A percentile compares a stretch with the other conserved stretches of the same genome.
Evolutionary conservation across 2,329 filamentous ascomycete genomes (phyloP).

Genomic region (Sarocladiaceae sp.): DNA sequence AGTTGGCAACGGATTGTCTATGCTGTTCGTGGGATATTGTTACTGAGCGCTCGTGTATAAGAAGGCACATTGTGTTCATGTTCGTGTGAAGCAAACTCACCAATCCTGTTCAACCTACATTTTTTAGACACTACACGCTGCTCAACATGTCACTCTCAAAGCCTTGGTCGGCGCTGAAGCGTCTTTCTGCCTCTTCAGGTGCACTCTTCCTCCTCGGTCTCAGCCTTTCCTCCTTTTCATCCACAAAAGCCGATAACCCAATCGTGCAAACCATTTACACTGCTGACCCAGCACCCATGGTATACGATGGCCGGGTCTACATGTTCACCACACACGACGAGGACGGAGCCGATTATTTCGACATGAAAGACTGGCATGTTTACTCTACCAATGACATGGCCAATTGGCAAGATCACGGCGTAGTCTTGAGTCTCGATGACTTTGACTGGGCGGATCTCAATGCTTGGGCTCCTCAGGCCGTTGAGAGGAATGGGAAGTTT

Average conservation of each 20-base stretch:
- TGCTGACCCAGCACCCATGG: conserved; percentile 23
- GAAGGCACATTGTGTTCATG: neutral
- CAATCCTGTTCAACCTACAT: too few species aligned
- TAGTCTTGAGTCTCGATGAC: conserved; percentile 19
- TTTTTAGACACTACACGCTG: neutral
- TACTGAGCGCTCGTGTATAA: neutral
- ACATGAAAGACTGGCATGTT: conserved; percentile 28
- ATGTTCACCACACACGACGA: conserved; percentile 28
- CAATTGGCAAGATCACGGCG: conserved; percentile 28
- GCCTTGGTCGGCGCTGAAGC: conserved; percentile 1
- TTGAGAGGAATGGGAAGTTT: conserved; percentile 27
- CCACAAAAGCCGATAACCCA: conserved; percentile 10
- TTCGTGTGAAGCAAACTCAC: too few species aligned
- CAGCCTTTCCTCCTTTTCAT: neutral
- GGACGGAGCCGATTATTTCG: conserved; percentile 18
- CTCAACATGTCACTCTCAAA: neutral
- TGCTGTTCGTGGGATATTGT: too few species aligned
- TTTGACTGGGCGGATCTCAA: conserved; percentile 29
- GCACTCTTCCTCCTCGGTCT: neutral
- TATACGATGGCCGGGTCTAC: conserved; percentile 23
- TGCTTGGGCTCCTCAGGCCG: conserved; percentile 28
- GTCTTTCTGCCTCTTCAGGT: neutral
- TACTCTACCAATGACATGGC: conserved; percentile 28
- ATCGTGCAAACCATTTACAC: conserved; percentile 11
- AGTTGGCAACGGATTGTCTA: too few species aligned